Evolutionary conservation across 164 flowering plant species (phyloP).

Genomic region (Warburgia ugandensis): DNA sequence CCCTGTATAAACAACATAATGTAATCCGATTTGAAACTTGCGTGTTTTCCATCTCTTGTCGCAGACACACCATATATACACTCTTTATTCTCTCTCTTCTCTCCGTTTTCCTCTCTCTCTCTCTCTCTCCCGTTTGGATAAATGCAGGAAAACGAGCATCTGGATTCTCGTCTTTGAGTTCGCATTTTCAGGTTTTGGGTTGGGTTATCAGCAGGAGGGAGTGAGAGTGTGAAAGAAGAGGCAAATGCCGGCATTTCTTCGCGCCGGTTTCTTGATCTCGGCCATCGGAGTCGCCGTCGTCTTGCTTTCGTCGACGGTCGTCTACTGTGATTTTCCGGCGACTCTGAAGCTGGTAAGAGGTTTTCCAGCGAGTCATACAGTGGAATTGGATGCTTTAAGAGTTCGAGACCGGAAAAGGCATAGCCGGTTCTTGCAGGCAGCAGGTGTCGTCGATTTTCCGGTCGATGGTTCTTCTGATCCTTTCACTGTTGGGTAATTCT

Average conservation of each 20-base stretch:
- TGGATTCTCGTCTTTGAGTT: too few relatives aligned
- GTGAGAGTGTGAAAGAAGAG: not conserved
- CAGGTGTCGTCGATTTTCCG: constrained; percentile 71
- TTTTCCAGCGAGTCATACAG: constrained; percentile 33
- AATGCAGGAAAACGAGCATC: too few relatives aligned
- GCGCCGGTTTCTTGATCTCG: constrained; percentile 19
- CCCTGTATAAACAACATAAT: too few relatives aligned
- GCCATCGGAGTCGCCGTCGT: constrained; percentile 11
- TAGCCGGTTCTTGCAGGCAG: constrained; percentile 51
- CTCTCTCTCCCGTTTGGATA: too few relatives aligned
- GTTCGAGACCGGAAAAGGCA: constrained; percentile 60
- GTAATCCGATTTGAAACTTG: too few relatives aligned
- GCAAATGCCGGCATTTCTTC: constrained; percentile 27
- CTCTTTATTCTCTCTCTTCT: too few relatives aligned
- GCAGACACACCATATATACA: too few relatives aligned
- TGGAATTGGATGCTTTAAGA: constrained; percentile 43
- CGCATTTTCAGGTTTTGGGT: too few relatives aligned
- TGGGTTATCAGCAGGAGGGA: too few relatives aligned
- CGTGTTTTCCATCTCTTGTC: too few relatives aligned
- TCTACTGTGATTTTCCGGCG: constrained; percentile 27
- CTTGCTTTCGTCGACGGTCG: constrained; percentile 15
- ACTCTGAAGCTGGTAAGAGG: constrained; percentile 57
- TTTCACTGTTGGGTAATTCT: constrained; percentile 32
- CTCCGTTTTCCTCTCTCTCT: too few relatives aligned
- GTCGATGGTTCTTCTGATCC: constrained; percentile 75